Percentiles rank a stretch among this genome's conserved stretches.
These are phyloP conservation scores for Pythium sp. DNA, from an alignment of 352 stramenopile genomes.

Conservation along the genomic window DNA sequence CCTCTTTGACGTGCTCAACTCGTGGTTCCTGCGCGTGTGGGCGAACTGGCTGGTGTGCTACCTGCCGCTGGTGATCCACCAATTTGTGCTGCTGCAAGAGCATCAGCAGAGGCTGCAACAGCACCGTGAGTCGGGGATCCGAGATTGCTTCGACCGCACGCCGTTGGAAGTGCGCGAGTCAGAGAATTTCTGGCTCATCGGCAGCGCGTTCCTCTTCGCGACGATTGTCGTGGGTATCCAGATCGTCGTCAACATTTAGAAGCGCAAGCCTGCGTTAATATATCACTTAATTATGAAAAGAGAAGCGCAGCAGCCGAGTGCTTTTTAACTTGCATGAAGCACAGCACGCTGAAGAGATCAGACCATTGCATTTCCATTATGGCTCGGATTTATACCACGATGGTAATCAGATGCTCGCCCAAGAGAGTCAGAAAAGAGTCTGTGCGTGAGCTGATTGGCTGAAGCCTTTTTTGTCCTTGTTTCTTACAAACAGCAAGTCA, in stretches of 20 bases:
- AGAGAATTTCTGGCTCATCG: slow-evolving; percentile 56
- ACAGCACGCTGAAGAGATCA: neutral
- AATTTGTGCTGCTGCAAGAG: slow-evolving; percentile 14
- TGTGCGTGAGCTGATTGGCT: no score
- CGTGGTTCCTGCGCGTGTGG: slow-evolving; percentile 56
- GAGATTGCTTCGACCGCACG: slow-evolving; percentile 38
- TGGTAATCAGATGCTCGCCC: neutral
- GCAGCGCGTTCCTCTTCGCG: slow-evolving; percentile 55
- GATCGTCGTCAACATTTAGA: slow-evolving; percentile 62
- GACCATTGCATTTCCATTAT: neutral
- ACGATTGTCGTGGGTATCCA: slow-evolving; percentile 61
- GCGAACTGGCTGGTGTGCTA: slow-evolving; percentile 59
- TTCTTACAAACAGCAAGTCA: no score
- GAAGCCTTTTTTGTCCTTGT: no score
- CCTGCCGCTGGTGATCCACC: slow-evolving; percentile 24
- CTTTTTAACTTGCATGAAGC: neutral
- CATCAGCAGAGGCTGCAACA: slow-evolving; percentile 8
- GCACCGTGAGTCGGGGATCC: neutral
- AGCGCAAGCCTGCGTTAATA: no score
- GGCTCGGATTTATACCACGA: neutral
- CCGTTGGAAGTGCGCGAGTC: slow-evolving; percentile 49
- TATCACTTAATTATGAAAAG: neutral
- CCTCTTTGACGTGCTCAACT: slow-evolving; percentile 58
- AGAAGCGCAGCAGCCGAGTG: no score
- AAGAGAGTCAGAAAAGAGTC: neutral